Evolutionary conservation across 257 asterid genomes (phyloP), one percentile per base, ranked within the genome.

Genomic region (Solanum sejunctum): DNA sequence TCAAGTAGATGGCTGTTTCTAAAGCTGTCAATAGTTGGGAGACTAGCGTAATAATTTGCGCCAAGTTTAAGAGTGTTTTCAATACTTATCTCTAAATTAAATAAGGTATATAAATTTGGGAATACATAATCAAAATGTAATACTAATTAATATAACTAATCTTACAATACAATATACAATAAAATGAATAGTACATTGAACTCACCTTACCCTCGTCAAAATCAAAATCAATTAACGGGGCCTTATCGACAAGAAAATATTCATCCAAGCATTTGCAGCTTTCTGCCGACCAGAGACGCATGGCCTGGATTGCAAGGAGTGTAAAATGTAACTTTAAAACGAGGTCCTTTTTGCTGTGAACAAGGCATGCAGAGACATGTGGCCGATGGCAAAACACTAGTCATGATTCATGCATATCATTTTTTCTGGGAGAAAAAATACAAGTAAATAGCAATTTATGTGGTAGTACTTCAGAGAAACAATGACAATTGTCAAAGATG

Each of bases 231-330:
- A 95, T 88, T 71, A 96, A 88, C 52, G 98, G 98, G 84, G 98
- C 93, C 89, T 85, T 93, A 88, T 95, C 97, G 51, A 96, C 98
- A 83, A 95, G 90, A 85, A 41, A 57, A 86, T 88, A 96, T 89
- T 93, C 97, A 80, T 95, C 99, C 93, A 96, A 88, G 84, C 91
- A 88, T 84, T 87, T 95, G 91, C 92, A 89, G 87, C 93, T 96
- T 91, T 96, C 99, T 64, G 94, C 98, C 6, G 99, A 96, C 99
- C 99, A 96, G 49, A 96, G 97, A 83, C 98, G 98, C 97, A 96
- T 92, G 89, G 90, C 92, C 99, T 96, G 89, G 84, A 85, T 90
- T 87, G 73, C 77, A 84, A 71, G 51, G 28, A 81, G 69, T 52
- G 82, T 82, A 86, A 78, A 78, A 81, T 7, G 6, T 23, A 23